These are phyloP conservation scores for Phytopythium ostracodes DNA, from an alignment of 352 stramenopile genomes.

Conservation along the genomic window DNA sequence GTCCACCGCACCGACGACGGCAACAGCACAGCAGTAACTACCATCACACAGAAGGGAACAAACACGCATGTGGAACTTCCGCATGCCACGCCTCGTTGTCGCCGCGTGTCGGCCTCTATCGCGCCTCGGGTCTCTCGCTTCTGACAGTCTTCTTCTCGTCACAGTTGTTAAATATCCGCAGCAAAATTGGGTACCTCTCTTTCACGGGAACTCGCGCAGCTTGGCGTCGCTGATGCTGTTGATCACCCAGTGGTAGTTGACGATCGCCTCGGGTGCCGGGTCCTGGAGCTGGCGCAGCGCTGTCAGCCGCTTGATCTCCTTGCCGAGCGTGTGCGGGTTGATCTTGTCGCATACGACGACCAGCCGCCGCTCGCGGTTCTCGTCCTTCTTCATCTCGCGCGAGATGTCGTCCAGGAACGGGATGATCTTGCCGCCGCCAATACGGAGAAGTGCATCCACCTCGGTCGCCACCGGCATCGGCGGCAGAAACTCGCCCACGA, in stretches of 20 bases:
- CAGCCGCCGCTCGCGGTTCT: conserved; percentile 42
- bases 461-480: conserved; percentile 69
- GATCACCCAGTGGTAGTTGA: conserved; percentile 86
- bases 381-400: conserved; percentile 42
- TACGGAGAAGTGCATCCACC: conserved; percentile 60
- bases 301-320: conserved; percentile 35
- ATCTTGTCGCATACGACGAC: conserved; percentile 78
- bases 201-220: conserved; percentile 36
- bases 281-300: conserved; percentile 34
- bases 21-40: not conserved
- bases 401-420: conserved; percentile 48
- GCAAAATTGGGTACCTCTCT: too few relatives aligned
- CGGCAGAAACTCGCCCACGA: conserved; percentile 72
- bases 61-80: not conserved
- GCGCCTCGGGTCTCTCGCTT: not conserved
- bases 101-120: not conserved
- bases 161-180: conserved; percentile 4
- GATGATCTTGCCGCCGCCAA: conserved; percentile 59
- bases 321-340: conserved; percentile 49
- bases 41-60: not conserved
- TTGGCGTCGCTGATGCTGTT: conserved; percentile 84
- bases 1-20: not conserved
- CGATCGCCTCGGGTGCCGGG: conserved; percentile 33
- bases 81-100: not conserved
- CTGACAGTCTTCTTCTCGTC: conserved; percentile 13